phyloP scores from a whole-genome alignment of 371 early-diverging fungal genomes.

The Mortierella sp. region DNA sequence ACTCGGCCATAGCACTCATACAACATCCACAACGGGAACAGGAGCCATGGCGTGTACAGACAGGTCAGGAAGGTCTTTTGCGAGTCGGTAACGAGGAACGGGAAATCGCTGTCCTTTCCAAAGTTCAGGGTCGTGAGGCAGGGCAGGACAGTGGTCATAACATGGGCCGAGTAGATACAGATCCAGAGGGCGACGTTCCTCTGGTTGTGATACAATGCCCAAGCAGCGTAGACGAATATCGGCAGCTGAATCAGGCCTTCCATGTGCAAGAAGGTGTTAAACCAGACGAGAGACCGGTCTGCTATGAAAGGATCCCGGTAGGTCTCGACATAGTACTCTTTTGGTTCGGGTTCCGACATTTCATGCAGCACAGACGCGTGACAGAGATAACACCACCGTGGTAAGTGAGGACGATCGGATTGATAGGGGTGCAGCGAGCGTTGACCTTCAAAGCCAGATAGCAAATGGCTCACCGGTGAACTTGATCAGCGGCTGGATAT shows the following conservation, averaged over 20 bases:
- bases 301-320: conserved; percentile 41
- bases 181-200: conserved; percentile 29
- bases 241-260: conserved; percentile 47
- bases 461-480: conserved; percentile 19
- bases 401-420: too few relatives aligned
- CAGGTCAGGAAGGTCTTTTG: conserved; percentile 30
- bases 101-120: conserved; percentile 22
- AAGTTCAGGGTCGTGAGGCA: conserved; percentile 33
- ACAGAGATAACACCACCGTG: not conserved
- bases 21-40: conserved; percentile 52
- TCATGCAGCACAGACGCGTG: not conserved
- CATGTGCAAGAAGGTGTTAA: conserved; percentile 48
- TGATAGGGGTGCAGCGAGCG: not conserved
- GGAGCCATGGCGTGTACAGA: conserved; percentile 37
- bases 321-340: conserved; percentile 44
- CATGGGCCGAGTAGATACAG: conserved; percentile 52
- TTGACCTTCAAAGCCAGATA: not conserved
- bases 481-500: conserved; percentile 33
- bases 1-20: conserved; percentile 45
- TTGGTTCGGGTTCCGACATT: not conserved
- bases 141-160: conserved; percentile 52
- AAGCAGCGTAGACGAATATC: conserved; percentile 42
- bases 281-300: conserved; percentile 38
- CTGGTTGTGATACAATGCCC: conserved; percentile 41
- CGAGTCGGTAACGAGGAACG: conserved; percentile 27